Evolutionary conservation across 176 grass and related monocot genomes (phyloP).

Genomic region (Avena eriantha): DNA sequence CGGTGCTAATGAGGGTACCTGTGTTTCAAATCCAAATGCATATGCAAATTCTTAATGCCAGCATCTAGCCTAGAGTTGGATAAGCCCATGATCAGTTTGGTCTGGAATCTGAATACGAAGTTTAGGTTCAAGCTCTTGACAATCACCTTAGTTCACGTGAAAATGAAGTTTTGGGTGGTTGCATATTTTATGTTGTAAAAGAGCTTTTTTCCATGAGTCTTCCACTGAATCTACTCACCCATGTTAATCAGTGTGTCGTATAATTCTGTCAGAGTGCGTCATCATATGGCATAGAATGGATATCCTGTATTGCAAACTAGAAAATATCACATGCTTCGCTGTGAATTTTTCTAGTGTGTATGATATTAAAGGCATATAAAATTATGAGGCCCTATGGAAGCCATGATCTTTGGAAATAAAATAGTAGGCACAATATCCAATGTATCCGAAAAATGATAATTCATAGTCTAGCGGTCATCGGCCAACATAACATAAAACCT

Average conservation of each 20-base stretch:
- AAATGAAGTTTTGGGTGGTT: slow-evolving; percentile 9
- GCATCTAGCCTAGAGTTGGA: neutral
- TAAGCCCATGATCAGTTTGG: neutral
- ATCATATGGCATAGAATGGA: neutral
- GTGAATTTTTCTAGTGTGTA: neutral
- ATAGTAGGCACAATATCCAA: neutral
- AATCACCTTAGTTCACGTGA: neutral
- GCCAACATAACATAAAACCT: neutral
- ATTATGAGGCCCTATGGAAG: neutral
- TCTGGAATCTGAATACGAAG: neutral
- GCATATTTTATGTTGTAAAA: neutral
- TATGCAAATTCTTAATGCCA: neutral
- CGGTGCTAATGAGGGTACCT: neutral
- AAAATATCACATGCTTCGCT: neutral
- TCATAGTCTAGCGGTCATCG: neutral
- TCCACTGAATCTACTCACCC: neutral
- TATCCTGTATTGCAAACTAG: neutral
- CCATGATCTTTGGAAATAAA: neutral
- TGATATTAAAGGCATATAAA: neutral
- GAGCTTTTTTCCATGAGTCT: neutral
- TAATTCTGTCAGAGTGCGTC: neutral
- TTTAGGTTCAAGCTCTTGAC: neutral
- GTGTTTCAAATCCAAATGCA: slow-evolving; percentile 10
- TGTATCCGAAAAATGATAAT: neutral
- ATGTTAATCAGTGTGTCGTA: neutral